Evolutionary conservation across 169 alveolate species (phyloP), one percentile per base, ranked within the genome.

Genomic region (Eimeria praecox): DNA sequence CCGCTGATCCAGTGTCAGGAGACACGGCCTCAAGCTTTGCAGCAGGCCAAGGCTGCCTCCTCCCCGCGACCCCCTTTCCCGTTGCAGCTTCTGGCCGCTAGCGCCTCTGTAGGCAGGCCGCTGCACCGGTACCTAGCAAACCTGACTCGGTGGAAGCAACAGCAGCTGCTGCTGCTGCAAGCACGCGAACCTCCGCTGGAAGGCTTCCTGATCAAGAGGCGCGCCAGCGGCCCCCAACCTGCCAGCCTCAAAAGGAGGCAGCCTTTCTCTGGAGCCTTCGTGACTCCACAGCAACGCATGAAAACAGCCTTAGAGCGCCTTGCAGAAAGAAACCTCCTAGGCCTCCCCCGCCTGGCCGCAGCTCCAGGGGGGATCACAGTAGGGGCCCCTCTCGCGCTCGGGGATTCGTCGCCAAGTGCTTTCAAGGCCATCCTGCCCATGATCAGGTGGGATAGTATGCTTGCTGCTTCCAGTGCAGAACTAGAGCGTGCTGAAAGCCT

Each of bases 21-120:
- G 54, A 30, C 85, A 42, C 6, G 14, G 54, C 85, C 54, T 0
- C 90, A 46, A 20, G 91, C 16, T 16, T 8, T n/a, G 91, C 77
- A 52, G 40, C 77, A 27, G 49, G 44, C 56, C 30, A 27, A 24
- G 38, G n/a, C 75, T 24, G 40, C n/a, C 38, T 64, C 75, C 75
- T 18, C 27, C 69, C 22, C 64, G 69, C 42, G 91, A 46, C 54
- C 12, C 22, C 77, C 46, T 35, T 54, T 83, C 66, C 91, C 91
- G 49, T 54, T 83, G 91, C 91, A 83, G 91, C 77, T 83, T 38
- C 77, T 83, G 77, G 91, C 91, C 5, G 91, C 91, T 16, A 83
- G 75, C 73, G 91, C 91, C 49, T 38, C 91, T 54, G 56, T 83
- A 10, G 91, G 91, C 40, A 40, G 91, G 44, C 91, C 91, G 35